A percentile compares a stretch with the other conserved stretches of the same genome.
phyloP scores from a whole-genome alignment of 2,329 filamentous ascomycete species.

The Amauroascus niger region DNA sequence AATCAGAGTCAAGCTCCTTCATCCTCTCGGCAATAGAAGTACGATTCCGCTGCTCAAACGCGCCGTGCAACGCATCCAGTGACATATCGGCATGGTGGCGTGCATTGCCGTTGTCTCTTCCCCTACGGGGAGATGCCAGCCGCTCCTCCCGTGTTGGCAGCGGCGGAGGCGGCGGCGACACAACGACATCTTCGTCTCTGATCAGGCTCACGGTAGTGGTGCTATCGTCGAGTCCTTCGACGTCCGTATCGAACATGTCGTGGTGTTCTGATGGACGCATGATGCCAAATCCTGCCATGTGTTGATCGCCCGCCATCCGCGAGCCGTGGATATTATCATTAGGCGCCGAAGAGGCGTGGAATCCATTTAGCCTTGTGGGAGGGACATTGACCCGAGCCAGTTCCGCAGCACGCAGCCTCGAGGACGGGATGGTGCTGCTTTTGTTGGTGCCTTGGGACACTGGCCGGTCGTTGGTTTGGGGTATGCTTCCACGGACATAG shows the following conservation, averaged over 20 bases:
- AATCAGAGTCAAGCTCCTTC: constrained; percentile 31
- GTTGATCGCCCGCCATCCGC: background rate
- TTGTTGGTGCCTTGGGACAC: constrained; percentile 27
- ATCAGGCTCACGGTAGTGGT: constrained; percentile 35
- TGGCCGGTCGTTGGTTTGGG: constrained; percentile 10
- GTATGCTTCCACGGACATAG: constrained; percentile 27
- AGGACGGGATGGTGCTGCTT: background rate
- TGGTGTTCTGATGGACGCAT: constrained; percentile 15
- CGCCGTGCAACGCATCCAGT: constrained; percentile 2
- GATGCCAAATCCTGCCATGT: background rate
- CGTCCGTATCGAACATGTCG: constrained; percentile 37
- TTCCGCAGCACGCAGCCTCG: constrained; percentile 28
- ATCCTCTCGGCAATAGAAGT: constrained; percentile 26
- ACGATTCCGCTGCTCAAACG: constrained; percentile 11
- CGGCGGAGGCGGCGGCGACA: too few relatives aligned
- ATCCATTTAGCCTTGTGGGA: constrained; percentile 21
- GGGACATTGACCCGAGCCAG: constrained; percentile 30
- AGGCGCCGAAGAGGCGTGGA: background rate
- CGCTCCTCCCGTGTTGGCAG: background rate
- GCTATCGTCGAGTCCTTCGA: constrained; percentile 37
- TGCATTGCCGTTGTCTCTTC: constrained; percentile 13
- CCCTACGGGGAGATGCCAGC: constrained; percentile 4
- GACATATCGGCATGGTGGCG: background rate
- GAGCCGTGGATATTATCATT: too few relatives aligned
- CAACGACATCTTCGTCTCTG: constrained; percentile 25